Evolutionary conservation across 2,329 filamentous ascomycete species (phyloP), one percentile per base, ranked within the genome.

Genomic region (Teratosphaeria epicoccoides): DNA sequence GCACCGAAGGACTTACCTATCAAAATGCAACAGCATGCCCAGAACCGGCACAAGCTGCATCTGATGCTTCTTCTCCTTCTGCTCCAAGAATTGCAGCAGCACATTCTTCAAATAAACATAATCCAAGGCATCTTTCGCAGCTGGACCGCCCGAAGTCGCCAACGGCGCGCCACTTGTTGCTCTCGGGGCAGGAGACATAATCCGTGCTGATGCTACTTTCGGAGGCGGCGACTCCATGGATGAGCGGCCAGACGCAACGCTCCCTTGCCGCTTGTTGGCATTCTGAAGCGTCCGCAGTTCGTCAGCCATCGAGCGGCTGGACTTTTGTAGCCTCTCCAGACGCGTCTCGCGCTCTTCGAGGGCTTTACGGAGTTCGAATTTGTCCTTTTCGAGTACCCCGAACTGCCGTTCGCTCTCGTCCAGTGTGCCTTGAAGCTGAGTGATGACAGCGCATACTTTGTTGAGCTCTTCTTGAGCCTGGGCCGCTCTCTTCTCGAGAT

Each of bases 351-450:
- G 81, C 58, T 96, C 90, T 60, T 95, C 88, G 2, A 94, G 77
- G 26, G 85, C 76, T 43, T 82, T 80, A 45, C 86, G 80, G 48
- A 95, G 71, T 54, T 95, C 89, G 0, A 75, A 72, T 57, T 84
- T 86, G 64, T 95, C 87, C 70, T 83, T 87, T 68, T 96, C 90
- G 4, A 87, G 76, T n/a, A 93, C 86, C 25, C 83, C 79, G 0
- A 87, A 82, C 68, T 95, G 87, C 64, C 80, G 83, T 70, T 98
- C 93, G 29, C 86, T 91, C 46, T 88, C 87, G 59, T 97, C 90
- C 1, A 98, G 76, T 0, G 89, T 83, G 53, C 87, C 79, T 1
- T 87, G 82, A 26, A 98, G 76, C 59, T 87, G 84, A 6, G 81
- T 76, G 72, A 95, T 88, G 0, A 89, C 87, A 6, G 80, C 73